Conservation (phyloP, 108 stramenopile genomes). For the Conticribra weissflogii region DNA sequence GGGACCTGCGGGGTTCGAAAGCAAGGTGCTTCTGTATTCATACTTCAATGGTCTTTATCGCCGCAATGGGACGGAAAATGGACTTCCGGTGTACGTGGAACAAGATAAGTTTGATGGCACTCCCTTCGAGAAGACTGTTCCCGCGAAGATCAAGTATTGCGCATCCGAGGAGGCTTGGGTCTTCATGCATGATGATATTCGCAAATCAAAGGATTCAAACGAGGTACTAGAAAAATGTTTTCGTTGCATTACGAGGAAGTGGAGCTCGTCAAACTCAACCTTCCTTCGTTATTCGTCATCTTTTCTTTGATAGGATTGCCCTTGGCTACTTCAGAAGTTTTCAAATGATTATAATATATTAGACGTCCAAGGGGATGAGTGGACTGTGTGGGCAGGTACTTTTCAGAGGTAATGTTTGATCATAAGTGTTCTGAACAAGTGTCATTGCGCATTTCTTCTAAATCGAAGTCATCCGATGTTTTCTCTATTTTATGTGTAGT, state of each 20-base stretch:
- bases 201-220: no score
- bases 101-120: not conserved
- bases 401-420: not conserved
- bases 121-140: not conserved
- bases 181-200: not conserved
- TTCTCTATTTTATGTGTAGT: not conserved
- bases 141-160: not conserved
- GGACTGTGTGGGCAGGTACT: constrained; percentile 38
- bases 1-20: not conserved
- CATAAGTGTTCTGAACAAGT: no score
- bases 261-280: not conserved
- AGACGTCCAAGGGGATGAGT: constrained; percentile 19
- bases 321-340: not conserved
- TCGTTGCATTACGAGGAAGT: not conserved
- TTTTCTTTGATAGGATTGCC: not conserved
- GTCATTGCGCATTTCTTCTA: not conserved
- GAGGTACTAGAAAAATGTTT: not conserved
- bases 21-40: constrained; percentile 10
- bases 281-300: not conserved
- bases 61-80: not conserved
- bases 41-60: not conserved
- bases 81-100: not conserved
- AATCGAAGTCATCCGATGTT: not conserved
- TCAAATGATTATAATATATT: constrained; percentile 19
- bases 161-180: not conserved